A percentile compares a stretch with the other conserved stretches of the same genome.
Evolutionary conservation across 495 filamentous ascomycete species (phyloP).

Genomic region (Xylaria scruposa): DNA sequence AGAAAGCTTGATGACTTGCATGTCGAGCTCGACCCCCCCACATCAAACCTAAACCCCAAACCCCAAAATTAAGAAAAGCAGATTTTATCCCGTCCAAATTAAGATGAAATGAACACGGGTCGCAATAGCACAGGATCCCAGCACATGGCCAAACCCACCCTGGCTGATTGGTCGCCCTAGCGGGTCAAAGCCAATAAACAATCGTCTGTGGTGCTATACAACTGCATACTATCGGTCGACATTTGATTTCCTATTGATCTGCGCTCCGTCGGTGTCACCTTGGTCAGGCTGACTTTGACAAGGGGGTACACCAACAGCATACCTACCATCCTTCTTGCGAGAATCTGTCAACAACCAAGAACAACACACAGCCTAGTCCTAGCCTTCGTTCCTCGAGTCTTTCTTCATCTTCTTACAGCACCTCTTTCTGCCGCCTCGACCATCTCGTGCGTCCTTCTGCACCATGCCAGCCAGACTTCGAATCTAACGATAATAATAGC

Average conservation of each 20-base stretch:
- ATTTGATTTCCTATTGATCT: conserved; percentile 20
- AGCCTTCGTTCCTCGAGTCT: background rate
- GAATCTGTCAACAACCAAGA: conserved; percentile 21
- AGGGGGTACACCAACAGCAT: background rate
- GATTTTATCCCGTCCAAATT: background rate
- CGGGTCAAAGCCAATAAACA: conserved; percentile 3
- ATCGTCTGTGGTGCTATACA: conserved; percentile 5
- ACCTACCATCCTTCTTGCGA: conserved; percentile 7
- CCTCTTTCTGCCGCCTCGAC: background rate
- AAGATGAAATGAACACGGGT: conserved; percentile 25
- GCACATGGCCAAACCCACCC: conserved; percentile 14
- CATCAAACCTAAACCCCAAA: background rate
- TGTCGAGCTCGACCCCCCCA: background rate
- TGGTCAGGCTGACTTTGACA: conserved; percentile 14
- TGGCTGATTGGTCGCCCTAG: conserved; percentile 12
- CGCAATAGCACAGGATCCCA: conserved; percentile 18
- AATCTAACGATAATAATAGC: conserved; percentile 2
- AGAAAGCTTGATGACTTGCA: conserved; percentile 27
- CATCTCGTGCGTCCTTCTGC: background rate
- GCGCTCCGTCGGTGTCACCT: background rate
- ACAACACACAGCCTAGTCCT: background rate
- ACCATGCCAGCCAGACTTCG: conserved; percentile 14
- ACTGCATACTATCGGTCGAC: background rate
- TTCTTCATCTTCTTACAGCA: background rate
- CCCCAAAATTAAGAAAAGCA: conserved; percentile 2